phyloP scores from a whole-genome alignment of 495 filamentous ascomycete genomes.

The Evernia prunastri region DNA sequence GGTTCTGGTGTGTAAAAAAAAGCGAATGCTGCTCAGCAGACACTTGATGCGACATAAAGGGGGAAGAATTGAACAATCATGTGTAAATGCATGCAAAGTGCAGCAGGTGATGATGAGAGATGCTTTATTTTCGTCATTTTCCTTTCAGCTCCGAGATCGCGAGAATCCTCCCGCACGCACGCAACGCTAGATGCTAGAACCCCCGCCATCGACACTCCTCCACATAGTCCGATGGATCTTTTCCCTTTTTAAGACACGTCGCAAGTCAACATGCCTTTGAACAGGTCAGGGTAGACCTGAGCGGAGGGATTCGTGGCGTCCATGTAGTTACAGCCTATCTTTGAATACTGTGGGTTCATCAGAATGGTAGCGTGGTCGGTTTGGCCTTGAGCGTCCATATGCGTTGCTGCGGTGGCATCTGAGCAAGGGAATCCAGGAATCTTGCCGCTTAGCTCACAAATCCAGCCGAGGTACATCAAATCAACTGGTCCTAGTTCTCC shows the following conservation, averaged over 20 bases:
- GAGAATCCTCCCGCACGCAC: not conserved
- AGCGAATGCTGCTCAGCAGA: conserved; percentile 20
- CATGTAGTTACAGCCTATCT: conserved; percentile 17
- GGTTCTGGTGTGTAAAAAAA: not conserved
- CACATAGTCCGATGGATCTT: not conserved
- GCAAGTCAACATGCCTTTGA: conserved; percentile 18
- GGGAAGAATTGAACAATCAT: conserved; percentile 9
- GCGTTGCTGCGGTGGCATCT: not conserved
- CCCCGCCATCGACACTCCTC: not conserved
- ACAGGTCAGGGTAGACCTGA: not conserved
- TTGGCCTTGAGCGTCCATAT: conserved; percentile 3
- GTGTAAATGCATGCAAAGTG: conserved; percentile 7
- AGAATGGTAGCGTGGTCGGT: conserved; percentile 19
- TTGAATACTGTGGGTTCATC: conserved; percentile 8
- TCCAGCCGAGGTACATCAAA: conserved; percentile 19
- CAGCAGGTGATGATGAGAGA: not conserved
- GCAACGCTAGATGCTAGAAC: conserved; percentile 7
- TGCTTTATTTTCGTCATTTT: not conserved
- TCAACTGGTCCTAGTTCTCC: conserved; percentile 7
- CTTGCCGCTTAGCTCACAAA: conserved; percentile 15
- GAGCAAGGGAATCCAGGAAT: conserved; percentile 8
- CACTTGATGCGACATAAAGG: conserved; percentile 13
- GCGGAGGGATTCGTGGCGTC: not conserved
- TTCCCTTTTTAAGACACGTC: conserved; percentile 13
- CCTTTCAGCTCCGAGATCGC: not conserved